Percentiles rank a stretch among this genome's conserved stretches.
These are phyloP conservation scores for Nicotiana undulata DNA, from an alignment of 257 asterid genomes.

Conservation along the genomic window DNA sequence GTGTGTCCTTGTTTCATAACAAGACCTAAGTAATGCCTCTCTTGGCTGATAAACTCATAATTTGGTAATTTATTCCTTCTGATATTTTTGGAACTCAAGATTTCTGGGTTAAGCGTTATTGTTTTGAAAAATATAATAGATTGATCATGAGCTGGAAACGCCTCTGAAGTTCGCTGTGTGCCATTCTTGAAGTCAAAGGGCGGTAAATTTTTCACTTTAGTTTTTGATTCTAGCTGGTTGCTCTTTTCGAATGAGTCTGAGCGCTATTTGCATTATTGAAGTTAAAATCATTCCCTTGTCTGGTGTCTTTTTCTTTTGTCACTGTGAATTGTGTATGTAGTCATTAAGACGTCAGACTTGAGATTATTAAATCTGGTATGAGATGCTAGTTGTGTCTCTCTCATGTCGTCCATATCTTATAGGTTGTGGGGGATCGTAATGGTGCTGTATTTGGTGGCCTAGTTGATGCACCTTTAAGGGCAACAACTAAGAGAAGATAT, in stretches of 20 bases:
- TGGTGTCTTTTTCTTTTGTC: not conserved
- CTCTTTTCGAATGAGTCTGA: not conserved
- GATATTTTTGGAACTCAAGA: not conserved
- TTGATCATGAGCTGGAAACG: not conserved
- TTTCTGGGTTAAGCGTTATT: not conserved
- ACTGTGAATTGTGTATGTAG: not conserved
- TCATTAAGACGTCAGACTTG: not conserved
- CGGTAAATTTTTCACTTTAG: not conserved
- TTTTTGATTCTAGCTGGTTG: not conserved
- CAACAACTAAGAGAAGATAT: conserved; percentile 65
- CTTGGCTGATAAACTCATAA: not conserved
- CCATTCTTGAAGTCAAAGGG: not conserved
- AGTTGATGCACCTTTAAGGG: conserved; percentile 85
- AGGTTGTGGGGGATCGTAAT: conserved; percentile 92
- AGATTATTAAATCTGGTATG: not conserved
- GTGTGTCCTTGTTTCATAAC: not conserved
- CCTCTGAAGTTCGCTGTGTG: not conserved
- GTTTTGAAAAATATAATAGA: not conserved
- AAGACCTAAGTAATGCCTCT: not conserved
- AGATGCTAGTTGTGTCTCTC: not conserved
- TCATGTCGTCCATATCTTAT: conserved; percentile 4
- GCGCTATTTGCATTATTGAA: not conserved
- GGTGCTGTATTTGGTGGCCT: conserved; percentile 93
- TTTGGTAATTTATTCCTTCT: not conserved
- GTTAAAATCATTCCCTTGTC: not conserved